phyloP scores from a whole-genome alignment of 768 basidiomycete species.

The Pleurotus cornucopiae region DNA sequence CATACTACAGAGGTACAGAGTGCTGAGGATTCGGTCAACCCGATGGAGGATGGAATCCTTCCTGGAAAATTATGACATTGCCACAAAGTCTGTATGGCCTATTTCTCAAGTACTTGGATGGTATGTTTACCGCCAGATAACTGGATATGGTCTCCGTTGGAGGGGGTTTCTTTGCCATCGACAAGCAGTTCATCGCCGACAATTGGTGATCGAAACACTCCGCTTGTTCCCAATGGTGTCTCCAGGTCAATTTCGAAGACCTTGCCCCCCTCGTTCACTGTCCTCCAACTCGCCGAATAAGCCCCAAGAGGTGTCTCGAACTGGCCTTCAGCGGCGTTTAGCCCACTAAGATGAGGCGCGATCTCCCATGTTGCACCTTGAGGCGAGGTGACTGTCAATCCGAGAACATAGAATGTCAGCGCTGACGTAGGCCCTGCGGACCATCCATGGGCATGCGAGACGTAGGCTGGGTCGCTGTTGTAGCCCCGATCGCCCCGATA shows the following conservation, averaged over 20 bases:
- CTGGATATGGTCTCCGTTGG: too few relatives aligned
- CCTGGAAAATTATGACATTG: too few relatives aligned
- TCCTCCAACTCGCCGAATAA: constrained; percentile 44
- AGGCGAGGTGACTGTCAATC: constrained; percentile 43
- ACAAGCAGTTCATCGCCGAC: background rate
- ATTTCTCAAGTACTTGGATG: too few relatives aligned
- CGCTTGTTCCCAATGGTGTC: constrained; percentile 26
- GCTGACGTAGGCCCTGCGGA: constrained; percentile 54
- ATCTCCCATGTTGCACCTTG: constrained; percentile 46
- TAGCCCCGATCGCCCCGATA: constrained; percentile 53
- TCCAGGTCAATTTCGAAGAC: constrained; percentile 19
- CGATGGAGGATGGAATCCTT: too few relatives aligned
- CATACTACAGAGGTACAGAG: too few relatives aligned
- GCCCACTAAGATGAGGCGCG: constrained; percentile 38
- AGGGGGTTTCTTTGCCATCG: background rate
- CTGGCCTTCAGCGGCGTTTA: constrained; percentile 42
- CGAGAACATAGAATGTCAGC: constrained; percentile 52
- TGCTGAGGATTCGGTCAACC: too few relatives aligned
- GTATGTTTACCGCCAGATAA: too few relatives aligned
- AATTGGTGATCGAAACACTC: constrained; percentile 23
- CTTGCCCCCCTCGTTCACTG: constrained; percentile 11
- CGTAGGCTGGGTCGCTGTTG: constrained; percentile 54
- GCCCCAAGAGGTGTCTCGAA: constrained; percentile 50
- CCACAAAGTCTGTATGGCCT: too few relatives aligned
- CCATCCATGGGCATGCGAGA: constrained; percentile 60